A percentile compares a stretch with the other conserved stretches of the same genome.
These are phyloP conservation scores for Nakazawaea siamensis DNA, from an alignment of 805 yeast species.

Conservation along the genomic window DNA sequence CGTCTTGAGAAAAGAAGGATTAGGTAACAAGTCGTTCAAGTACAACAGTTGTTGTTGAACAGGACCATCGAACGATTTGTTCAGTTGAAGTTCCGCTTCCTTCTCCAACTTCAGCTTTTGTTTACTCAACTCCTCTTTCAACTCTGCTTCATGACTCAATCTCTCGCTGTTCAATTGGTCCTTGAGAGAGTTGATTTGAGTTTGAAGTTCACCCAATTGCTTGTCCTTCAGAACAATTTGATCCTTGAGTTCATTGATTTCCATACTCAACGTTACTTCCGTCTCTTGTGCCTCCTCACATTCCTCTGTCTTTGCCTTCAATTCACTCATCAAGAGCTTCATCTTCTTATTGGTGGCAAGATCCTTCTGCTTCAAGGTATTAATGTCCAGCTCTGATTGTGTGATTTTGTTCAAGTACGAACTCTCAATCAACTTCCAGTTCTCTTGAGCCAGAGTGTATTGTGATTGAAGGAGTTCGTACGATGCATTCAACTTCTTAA, in stretches of 20 bases:
- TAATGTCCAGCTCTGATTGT: conserved; percentile 35
- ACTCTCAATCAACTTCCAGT: conserved; percentile 78
- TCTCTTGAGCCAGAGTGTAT: conserved; percentile 67
- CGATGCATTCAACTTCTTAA: conserved; percentile 32
- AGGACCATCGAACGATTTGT: conserved; percentile 6
- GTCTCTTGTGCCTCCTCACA: conserved; percentile 18
- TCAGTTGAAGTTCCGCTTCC: conserved; percentile 10
- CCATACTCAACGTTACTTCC: conserved; percentile 15
- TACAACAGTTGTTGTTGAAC: conserved; percentile 15
- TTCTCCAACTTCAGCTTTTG: conserved; percentile 16
- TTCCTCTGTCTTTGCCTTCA: conserved; percentile 23
- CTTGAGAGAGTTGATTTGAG: conserved; percentile 20
- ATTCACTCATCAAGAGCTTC: conserved; percentile 25
- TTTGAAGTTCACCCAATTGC: conserved; percentile 15
- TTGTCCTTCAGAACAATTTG: conserved; percentile 18
- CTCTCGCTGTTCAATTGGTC: conserved; percentile 23
- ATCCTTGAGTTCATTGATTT: conserved; percentile 14
- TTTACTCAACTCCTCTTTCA: conserved; percentile 19
- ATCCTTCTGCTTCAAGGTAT: conserved; percentile 24
- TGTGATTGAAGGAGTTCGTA: conserved; percentile 59
- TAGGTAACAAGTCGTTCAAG: conserved; percentile 19
- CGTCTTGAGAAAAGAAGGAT: conserved; percentile 12
- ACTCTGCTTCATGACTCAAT: conserved; percentile 15
- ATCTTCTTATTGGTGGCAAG: conserved; percentile 19
- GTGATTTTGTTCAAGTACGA: conserved; percentile 43